Evolutionary conservation across 1,139 yeast genomes (phyloP).

Genomic region (Candida pseudocylindracea): DNA sequence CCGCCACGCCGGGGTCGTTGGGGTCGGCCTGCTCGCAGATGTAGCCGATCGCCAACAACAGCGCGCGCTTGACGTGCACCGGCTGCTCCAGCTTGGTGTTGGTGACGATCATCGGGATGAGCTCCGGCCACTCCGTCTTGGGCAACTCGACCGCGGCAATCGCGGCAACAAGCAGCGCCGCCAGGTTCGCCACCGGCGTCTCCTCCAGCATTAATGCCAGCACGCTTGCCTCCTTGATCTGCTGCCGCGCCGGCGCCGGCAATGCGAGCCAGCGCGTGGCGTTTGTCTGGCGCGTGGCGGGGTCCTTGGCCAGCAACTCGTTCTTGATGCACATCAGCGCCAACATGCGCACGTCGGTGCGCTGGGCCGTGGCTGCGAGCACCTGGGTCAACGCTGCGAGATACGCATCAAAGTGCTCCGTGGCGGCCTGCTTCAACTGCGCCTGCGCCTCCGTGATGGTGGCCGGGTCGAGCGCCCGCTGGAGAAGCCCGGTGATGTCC

Average conservation of each 20-base stretch:
- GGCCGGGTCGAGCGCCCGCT: slow-evolving; percentile 58
- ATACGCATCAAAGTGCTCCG: slow-evolving; percentile 54
- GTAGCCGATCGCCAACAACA: slow-evolving; percentile 78
- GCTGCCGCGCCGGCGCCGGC: slow-evolving; percentile 27
- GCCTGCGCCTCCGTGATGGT: slow-evolving; percentile 47
- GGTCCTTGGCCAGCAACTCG: slow-evolving; percentile 63
- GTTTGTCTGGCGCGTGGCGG: slow-evolving; percentile 23
- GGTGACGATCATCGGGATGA: slow-evolving; percentile 63
- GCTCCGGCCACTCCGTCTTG: slow-evolving; percentile 66
- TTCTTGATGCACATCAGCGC: slow-evolving; percentile 83
- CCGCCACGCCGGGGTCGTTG: slow-evolving; percentile 49
- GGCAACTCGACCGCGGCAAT: slow-evolving; percentile 92
- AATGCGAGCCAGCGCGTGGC: slow-evolving; percentile 42
- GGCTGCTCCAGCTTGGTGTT: slow-evolving; percentile 67
- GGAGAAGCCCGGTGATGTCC: slow-evolving; percentile 58
- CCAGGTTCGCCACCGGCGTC: slow-evolving; percentile 66
- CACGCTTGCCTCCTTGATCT: slow-evolving; percentile 49
- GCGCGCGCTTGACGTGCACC: slow-evolving; percentile 63
- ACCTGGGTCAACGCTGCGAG: slow-evolving; percentile 51
- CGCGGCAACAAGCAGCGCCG: slow-evolving; percentile 91
- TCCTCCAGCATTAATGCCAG: slow-evolving; percentile 41
- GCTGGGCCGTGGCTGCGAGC: slow-evolving; percentile 37
- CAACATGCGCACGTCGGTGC: slow-evolving; percentile 72
- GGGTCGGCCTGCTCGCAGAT: slow-evolving; percentile 93
- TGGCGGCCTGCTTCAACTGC: slow-evolving; percentile 51